Base-by-base conservation (phyloP, 768 basidiomycete genomes). In the Xerocomus brunneocitrinus region DNA sequence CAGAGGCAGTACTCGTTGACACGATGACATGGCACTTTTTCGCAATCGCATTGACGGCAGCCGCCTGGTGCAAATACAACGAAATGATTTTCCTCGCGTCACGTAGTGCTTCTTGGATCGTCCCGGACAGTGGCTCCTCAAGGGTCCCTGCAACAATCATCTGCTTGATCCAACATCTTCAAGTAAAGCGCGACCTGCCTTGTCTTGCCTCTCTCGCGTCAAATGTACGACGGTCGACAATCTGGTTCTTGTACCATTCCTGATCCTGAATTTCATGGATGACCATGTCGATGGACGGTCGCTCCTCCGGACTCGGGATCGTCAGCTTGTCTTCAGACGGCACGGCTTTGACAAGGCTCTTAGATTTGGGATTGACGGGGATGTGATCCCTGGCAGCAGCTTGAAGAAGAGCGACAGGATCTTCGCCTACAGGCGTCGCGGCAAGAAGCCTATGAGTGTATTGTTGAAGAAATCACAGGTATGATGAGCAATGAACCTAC, bases 1-100 rank as follows among this genome's bases (percentile, higher is more conserved):
- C 91, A 4, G 90, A 92, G 7, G 92, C 91, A 8, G 93, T 95
- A 57, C 85, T 87, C 0, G 92, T 95, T 5, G 91, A 93, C 28
- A 94, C 88, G 34, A 95, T 89, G 25, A 93, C 90, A 67, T 91
- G 76, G 50, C 78, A 78, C 7, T 80, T 79, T 47, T 65, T 61
- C 13, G 73, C 68, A 9, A 92, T 73, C 0, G 82, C 78, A 57
- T 81, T 77, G 56, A 95, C 85, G 3, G 92, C 89, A 25, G 74
- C 73, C 10, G 81, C 81, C 70, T 95, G 92, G 52, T 85, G 83
- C 50, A 67, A 63, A 58, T 92, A 95, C 16, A 94, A 65, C 2
- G 77, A 71, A 3, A 67, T 67, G 38, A 94, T 90, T 34, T 79
- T 80, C 54, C 85, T 76, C 0, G 85, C 76, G 19, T 74, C 69